Conservation (phyloP, 2,329 filamentous ascomycete genomes). For the Xylaria sp. region DNA sequence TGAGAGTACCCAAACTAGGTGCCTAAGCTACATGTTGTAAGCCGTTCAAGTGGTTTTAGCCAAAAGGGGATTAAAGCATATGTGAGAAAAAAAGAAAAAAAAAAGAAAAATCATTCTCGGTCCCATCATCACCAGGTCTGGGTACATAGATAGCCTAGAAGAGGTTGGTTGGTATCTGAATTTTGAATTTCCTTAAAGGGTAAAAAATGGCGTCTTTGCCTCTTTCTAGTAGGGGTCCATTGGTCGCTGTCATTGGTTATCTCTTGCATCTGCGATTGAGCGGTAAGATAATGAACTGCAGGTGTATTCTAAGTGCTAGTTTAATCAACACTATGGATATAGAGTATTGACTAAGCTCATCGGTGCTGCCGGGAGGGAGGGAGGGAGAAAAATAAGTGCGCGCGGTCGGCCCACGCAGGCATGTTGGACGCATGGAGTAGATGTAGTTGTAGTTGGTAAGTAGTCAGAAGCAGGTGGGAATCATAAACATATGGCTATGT, state of each 20-base stretch:
- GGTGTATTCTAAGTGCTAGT: background rate
- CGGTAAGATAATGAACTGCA: constrained; percentile 9
- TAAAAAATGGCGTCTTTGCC: background rate
- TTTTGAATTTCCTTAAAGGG: background rate
- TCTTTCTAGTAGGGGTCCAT: background rate
- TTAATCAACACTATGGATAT: constrained; percentile 10
- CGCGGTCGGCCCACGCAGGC: background rate
- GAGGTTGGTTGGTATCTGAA: no score
- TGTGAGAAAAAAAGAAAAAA: background rate
- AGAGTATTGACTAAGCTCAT: constrained; percentile 17
- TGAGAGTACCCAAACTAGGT: no score
- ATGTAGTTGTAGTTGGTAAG: no score
- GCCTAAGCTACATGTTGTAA: no score
- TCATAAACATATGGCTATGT: background rate
- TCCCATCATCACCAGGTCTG: background rate
- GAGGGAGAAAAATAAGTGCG: constrained; percentile 17
- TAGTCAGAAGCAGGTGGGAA: no score
- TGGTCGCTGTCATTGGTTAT: background rate
- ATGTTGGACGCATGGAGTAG: background rate
- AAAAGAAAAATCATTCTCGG: background rate
- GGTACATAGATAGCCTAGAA: no score
- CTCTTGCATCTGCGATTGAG: constrained; percentile 1
- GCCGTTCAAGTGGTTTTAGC: background rate
- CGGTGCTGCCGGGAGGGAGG: constrained; percentile 27
- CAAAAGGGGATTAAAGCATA: background rate